Evolutionary conservation across 148 eudicot species (phyloP), one percentile per base, ranked within the genome.

Genomic region (Rhododendron ovatum): DNA sequence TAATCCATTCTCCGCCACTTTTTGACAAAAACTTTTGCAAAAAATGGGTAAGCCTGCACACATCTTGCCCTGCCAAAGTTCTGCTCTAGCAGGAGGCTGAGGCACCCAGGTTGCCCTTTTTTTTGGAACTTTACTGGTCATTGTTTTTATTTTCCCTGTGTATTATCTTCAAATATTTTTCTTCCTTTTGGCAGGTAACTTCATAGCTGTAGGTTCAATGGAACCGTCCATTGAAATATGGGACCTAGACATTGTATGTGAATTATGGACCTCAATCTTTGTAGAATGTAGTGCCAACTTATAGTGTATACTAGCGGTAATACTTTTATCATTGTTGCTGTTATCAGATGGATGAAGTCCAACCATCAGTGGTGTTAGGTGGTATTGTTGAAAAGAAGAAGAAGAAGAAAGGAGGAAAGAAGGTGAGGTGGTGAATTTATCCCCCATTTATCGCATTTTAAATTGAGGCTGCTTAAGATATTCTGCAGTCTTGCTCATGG

Each of bases 151-250:
- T 11, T 69, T 69, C 1, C 37, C 37, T 4, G 2, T 69, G 6
- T 80, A 7, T 76, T 33, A 76, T 20, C 83, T 76, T 63, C 39
- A 81, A 41, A 35, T 26, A 3, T 51, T 59, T 82, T 63, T 71
- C 61, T 26, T 82, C 15, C 28, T 84, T 79, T 81, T 88, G 78
- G 87, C 89, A 97, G 99, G 98, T 48, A 97, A 97, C 84, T 97
- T 94, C 83, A 84, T 97, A 59, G 99, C 99, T 77, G 96, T 97
- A 59, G 99, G 99, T 80, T 92, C 96, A 48, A 95, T 95, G 98
- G 98, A 96, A 45, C 99, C 99, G 57, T 63, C 93, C 43, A 96
- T 96, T 90, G 99, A 95, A 82, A 94, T 97, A 90, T 95, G 99
- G 98, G 98, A 95, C 90, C 96, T 95, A 78, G 98, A 97, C 75